phyloP scores from a whole-genome alignment of 2,329 filamentous ascomycete species.

The Neonectria faginata region DNA sequence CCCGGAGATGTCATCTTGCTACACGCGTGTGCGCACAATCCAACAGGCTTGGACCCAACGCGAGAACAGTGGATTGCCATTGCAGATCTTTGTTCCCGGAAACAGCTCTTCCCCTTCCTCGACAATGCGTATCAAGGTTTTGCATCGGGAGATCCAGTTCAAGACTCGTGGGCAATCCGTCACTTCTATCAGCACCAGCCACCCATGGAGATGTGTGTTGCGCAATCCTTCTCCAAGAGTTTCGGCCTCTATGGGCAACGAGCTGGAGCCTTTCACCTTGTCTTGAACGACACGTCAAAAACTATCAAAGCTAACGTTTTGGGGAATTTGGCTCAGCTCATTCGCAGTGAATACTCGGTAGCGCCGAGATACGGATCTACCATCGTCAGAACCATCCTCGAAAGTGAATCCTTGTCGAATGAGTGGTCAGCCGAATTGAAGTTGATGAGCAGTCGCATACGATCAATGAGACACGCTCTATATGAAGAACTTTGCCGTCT shows the following conservation, averaged over 20 bases:
- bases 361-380: conserved; percentile 92
- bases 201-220: conserved; percentile 86
- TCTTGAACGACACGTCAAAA: conserved; percentile 87
- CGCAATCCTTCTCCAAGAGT: conserved; percentile 97
- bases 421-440: conserved; percentile 93
- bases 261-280: conserved; percentile 93
- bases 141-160: conserved; percentile 85
- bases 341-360: conserved; percentile 96
- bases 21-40: conserved; percentile 97
- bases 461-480: conserved; percentile 84
- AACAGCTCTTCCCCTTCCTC: conserved; percentile 95
- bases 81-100: conserved; percentile 77
- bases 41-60: conserved; percentile 94
- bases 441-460: conserved; percentile 95
- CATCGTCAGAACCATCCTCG: conserved; percentile 86
- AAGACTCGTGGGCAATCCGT: conserved; percentile 88
- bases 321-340: conserved; percentile 66
- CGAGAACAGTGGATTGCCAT: conserved; percentile 94
- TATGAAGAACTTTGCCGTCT: conserved; percentile 84
- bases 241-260: conserved; percentile 98
- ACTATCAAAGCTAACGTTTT: conserved; percentile 48
- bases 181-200: conserved; percentile 83
- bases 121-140: conserved; percentile 98
- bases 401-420: conserved; percentile 80
- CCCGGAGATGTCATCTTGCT: conserved; percentile 86